These are phyloP conservation scores for Gonium pectorale DNA, from an alignment of 139 green algal species.

Conservation along the genomic window DNA sequence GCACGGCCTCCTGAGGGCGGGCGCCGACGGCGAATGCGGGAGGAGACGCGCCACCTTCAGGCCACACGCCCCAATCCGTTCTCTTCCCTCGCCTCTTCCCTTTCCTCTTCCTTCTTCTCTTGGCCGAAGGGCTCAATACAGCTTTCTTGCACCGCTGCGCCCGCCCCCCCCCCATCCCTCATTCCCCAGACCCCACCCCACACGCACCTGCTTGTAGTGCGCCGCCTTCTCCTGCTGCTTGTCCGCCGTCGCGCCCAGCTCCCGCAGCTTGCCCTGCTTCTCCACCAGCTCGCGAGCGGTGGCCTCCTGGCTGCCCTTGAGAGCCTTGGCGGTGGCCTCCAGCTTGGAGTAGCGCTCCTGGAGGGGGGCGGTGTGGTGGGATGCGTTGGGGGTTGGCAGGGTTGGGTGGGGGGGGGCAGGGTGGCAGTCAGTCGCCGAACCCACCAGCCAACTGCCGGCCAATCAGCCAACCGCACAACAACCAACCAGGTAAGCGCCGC, in stretches of 20 bases:
- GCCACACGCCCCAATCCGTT: not conserved
- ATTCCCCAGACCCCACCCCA: not conserved
- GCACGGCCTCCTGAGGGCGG: not conserved
- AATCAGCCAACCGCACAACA: not conserved
- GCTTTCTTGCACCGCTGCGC: not conserved
- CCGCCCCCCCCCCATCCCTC: not conserved
- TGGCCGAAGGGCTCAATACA: not conserved
- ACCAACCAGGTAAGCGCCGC: too few species aligned
- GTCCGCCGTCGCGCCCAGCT: slow-evolving; percentile 2
- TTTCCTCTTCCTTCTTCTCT: not conserved
- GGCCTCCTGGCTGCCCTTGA: slow-evolving; percentile 30
- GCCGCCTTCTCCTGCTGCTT: slow-evolving; percentile 39
- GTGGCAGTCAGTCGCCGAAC: too few species aligned
- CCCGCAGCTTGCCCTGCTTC: slow-evolving; percentile 14
- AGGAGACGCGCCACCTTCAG: not conserved
- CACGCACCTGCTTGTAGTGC: slow-evolving; percentile 39
- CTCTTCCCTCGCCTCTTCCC: not conserved
- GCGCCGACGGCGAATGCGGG: not conserved
- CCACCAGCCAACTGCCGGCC: too few species aligned
- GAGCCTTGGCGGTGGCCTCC: slow-evolving; percentile 11
- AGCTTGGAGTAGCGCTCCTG: slow-evolving; percentile 30
- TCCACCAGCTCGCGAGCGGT: slow-evolving; percentile 28
- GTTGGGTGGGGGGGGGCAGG: too few species aligned
- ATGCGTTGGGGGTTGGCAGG: not conserved
- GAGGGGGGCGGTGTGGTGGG: not conserved